These are phyloP conservation scores for Moesziomyces globuligerus DNA, from an alignment of 1,284 basidiomycete genomes.

Conservation along the genomic window DNA sequence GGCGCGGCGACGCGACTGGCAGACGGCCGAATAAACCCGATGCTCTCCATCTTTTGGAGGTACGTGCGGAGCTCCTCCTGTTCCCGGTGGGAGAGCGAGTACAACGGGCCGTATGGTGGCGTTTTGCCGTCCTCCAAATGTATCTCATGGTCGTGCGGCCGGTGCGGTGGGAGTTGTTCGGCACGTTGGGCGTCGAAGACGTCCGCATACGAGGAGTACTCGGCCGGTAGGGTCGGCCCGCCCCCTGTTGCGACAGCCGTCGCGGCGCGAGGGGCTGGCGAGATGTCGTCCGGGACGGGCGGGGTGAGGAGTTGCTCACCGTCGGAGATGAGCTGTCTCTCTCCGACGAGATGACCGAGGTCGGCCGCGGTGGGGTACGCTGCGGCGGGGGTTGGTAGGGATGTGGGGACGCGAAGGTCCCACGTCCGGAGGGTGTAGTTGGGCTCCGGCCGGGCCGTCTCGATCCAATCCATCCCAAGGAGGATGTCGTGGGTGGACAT, in stretches of 20 bases:
- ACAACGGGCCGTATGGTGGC: neutral
- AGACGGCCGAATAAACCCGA: conserved; percentile 16
- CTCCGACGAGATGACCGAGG: too few relatives aligned
- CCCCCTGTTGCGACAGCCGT: too few relatives aligned
- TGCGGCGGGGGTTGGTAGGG: too few relatives aligned
- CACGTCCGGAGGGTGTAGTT: conserved; percentile 1
- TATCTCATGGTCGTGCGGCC: neutral
- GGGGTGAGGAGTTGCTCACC: too few relatives aligned
- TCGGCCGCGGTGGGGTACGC: too few relatives aligned
- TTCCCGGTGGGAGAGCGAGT: conserved; percentile 7
- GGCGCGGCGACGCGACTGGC: conserved; percentile 1
- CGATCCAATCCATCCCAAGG: conserved; percentile 7
- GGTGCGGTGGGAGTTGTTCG: neutral
- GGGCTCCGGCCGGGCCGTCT: neutral
- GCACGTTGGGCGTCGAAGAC: neutral
- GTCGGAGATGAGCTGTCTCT: too few relatives aligned
- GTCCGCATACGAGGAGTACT: neutral
- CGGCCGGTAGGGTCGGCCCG: too few relatives aligned
- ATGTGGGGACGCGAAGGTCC: conserved; percentile 1
- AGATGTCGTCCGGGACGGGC: too few relatives aligned
- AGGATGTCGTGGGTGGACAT: conserved; percentile 1
- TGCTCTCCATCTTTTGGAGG: conserved; percentile 8
- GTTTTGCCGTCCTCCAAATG: neutral
- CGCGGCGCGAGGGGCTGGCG: too few relatives aligned
- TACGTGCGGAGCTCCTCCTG: neutral